These are phyloP conservation scores for Chloranthus sessilifolius DNA, from an alignment of 164 flowering plant genomes.

Conservation along the genomic window DNA sequence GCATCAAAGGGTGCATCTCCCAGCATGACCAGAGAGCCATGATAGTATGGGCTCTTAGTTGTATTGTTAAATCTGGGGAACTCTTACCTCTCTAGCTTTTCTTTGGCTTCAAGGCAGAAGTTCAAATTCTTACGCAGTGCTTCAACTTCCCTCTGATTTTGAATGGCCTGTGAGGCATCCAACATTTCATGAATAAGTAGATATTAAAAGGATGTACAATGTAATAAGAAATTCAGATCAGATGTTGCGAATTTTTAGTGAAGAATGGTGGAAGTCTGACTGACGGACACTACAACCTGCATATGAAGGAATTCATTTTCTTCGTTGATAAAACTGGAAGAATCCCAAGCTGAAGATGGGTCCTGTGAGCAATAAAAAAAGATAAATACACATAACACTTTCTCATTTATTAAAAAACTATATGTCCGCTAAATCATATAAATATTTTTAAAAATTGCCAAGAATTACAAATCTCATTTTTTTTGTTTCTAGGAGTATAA, in stretches of 20 bases:
- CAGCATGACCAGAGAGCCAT: too few species aligned
- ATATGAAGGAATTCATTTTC: slow-evolving; percentile 89
- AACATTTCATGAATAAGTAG: neutral
- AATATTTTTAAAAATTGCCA: too few species aligned
- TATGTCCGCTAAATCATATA: neutral
- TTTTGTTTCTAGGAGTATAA: neutral
- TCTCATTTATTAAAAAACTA: neutral
- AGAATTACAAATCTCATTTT: neutral
- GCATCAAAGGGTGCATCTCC: too few species aligned
- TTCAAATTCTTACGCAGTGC: slow-evolving; percentile 54
- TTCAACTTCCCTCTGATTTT: slow-evolving; percentile 74
- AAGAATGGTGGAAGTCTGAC: slow-evolving; percentile 1
- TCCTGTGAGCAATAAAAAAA: slow-evolving; percentile 30
- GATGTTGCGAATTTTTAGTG: too few species aligned
- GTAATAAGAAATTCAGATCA: too few species aligned
- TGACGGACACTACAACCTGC: slow-evolving; percentile 57
- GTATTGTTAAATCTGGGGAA: too few species aligned
- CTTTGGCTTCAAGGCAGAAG: slow-evolving; percentile 64
- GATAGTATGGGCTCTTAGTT: too few species aligned
- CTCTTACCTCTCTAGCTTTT: slow-evolving; percentile 63
- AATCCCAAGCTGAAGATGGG: slow-evolving; percentile 42
- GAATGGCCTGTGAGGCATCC: slow-evolving; percentile 65
- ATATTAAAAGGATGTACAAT: neutral
- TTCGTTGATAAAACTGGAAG: slow-evolving; percentile 50
- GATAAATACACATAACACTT: neutral